Evolutionary conservation across 495 filamentous ascomycete genomes (phyloP).

Genomic region (Aspergillus nanangensis): DNA sequence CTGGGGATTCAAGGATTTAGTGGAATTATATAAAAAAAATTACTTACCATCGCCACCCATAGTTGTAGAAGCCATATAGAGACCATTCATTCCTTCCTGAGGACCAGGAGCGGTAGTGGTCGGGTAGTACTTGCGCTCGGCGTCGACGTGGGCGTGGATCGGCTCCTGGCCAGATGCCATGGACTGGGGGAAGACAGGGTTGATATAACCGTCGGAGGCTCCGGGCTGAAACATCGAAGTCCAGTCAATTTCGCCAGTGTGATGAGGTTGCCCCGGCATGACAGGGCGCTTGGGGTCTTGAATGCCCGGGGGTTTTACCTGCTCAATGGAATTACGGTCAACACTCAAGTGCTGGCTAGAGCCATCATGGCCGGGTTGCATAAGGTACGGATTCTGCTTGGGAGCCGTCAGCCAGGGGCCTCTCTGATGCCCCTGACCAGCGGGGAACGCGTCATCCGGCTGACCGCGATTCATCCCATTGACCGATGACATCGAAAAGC

Average conservation of each 20-base stretch:
- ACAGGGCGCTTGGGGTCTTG: conserved; percentile 41
- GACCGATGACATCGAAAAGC: conserved; percentile 42
- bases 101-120: conserved; percentile 33
- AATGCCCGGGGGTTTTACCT: conserved; percentile 44
- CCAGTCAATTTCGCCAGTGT: conserved; percentile 56
- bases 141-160: conserved; percentile 42
- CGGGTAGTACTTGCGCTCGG: conserved; percentile 44
- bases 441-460: conserved; percentile 33
- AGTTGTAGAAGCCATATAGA: conserved; percentile 45
- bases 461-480: conserved; percentile 45
- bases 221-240: conserved; percentile 68
- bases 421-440: conserved; percentile 35
- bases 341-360: conserved; percentile 43
- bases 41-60: conserved; percentile 43
- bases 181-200: conserved; percentile 53
- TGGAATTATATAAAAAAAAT: background rate
- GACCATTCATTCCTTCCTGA: conserved; percentile 43
- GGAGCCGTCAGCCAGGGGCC: conserved; percentile 43
- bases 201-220: conserved; percentile 57
- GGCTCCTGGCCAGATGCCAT: conserved; percentile 43
- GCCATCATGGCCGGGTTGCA: conserved; percentile 38
- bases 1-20: background rate
- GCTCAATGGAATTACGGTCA: conserved; percentile 44
- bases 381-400: conserved; percentile 46
- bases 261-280: conserved; percentile 39